These are phyloP conservation scores for Penicillium sp. DNA, from an alignment of 2,329 filamentous ascomycete species.

Conservation along the genomic window DNA sequence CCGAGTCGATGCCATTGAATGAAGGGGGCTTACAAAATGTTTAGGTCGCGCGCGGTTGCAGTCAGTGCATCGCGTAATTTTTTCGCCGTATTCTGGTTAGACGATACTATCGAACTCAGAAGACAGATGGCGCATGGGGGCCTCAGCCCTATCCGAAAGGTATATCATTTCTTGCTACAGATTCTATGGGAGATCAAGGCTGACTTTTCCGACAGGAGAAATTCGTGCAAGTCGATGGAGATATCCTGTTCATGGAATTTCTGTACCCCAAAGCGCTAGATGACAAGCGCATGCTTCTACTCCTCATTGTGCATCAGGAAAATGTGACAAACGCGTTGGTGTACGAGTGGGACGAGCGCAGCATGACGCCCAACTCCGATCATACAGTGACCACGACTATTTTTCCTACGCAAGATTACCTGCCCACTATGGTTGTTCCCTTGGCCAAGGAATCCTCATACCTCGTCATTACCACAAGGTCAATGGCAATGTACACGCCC, in stretches of 20 bases:
- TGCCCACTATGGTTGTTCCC: conserved; percentile 72
- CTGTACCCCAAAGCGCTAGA: conserved; percentile 70
- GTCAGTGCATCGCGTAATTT: conserved; percentile 70
- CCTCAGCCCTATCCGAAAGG: conserved; percentile 62
- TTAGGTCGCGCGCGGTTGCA: conserved; percentile 60
- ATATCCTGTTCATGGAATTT: conserved; percentile 87
- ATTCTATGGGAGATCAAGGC: not conserved
- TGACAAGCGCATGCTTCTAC: conserved; percentile 71
- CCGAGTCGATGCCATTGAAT: not conserved
- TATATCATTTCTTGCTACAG: conserved; percentile 30
- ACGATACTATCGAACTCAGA: conserved; percentile 56
- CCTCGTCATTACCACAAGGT: conserved; percentile 64
- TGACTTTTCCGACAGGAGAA: conserved; percentile 39
- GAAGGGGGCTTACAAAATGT: not conserved
- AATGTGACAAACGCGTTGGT: conserved; percentile 51
- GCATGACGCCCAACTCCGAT: conserved; percentile 55
- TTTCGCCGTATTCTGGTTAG: conserved; percentile 72
- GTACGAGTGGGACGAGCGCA: conserved; percentile 57
- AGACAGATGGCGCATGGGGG: conserved; percentile 51
- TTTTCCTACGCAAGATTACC: conserved; percentile 41
- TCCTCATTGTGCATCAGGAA: conserved; percentile 59
- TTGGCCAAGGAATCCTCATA: conserved; percentile 71
- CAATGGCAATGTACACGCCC: conserved; percentile 54
- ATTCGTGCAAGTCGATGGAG: conserved; percentile 62
- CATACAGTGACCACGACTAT: not conserved